These are phyloP conservation scores for Nicotiana undulata DNA, from an alignment of 257 asterid species.

Conservation along the genomic window DNA sequence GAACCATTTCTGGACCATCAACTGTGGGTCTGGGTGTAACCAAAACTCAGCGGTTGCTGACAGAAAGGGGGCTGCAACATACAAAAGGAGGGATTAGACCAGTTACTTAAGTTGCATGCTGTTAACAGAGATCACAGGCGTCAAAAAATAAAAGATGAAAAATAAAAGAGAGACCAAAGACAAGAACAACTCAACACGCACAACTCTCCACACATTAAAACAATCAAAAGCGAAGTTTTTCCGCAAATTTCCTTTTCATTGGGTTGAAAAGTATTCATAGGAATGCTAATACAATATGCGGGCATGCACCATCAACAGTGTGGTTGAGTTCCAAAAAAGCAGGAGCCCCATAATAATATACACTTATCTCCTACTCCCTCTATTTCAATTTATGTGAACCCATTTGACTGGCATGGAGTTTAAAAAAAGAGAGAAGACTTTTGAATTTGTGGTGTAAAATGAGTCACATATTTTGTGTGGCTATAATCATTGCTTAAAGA, in stretches of 20 bases:
- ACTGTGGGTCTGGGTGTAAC: slow-evolving; percentile 52
- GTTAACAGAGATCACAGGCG: background rate
- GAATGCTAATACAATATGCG: no score
- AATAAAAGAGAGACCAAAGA: background rate
- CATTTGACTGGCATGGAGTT: no score
- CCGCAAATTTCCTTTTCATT: no score
- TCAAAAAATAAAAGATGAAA: background rate
- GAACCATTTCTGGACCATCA: slow-evolving; percentile 13
- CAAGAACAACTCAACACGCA: no score
- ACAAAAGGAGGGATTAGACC: background rate
- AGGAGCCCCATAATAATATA: background rate
- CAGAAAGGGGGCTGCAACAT: slow-evolving; percentile 58
- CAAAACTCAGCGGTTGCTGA: slow-evolving; percentile 94
- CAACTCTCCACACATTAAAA: no score
- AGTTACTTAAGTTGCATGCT: background rate
- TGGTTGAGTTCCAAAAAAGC: background rate
- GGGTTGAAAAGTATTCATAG: no score
- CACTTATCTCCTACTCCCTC: background rate
- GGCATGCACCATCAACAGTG: background rate
- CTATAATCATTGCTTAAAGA: no score
- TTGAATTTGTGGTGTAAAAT: no score
- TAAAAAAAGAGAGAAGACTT: no score
- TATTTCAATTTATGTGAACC: no score
- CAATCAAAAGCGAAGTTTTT: no score
- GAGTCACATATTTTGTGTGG: no score